phyloP scores from a whole-genome alignment of 2,329 filamentous ascomycete species.

The Shiraia sp. region DNA sequence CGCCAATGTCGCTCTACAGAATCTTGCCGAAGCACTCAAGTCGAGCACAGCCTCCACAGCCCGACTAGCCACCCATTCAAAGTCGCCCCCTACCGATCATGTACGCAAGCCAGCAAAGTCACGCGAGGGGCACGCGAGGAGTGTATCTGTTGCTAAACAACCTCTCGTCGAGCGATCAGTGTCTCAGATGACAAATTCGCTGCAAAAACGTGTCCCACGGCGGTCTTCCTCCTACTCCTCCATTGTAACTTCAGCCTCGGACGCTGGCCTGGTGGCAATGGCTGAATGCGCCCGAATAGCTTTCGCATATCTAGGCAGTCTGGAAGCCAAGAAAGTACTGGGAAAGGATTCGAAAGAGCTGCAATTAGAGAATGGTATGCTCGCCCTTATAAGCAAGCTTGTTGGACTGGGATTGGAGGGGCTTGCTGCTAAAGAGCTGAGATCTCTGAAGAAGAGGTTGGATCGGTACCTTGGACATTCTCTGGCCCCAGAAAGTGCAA shows the following conservation, averaged over 20 bases:
- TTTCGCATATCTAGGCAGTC: conserved; percentile 65
- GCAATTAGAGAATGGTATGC: conserved; percentile 75
- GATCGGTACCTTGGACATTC: conserved; percentile 45
- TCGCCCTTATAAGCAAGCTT: conserved; percentile 69
- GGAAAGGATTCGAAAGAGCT: conserved; percentile 62
- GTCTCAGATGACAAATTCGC: conserved; percentile 63
- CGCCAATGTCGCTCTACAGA: conserved; percentile 71
- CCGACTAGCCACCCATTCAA: conserved; percentile 22
- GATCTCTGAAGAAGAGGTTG: conserved; percentile 66
- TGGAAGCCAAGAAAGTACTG: conserved; percentile 57
- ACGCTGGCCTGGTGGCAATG: conserved; percentile 53
- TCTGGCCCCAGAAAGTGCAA: conserved; percentile 5
- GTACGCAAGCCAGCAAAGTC: conserved; percentile 24
- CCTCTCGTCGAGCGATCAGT: conserved; percentile 65
- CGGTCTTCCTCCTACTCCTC: conserved; percentile 46
- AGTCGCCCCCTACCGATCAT: conserved; percentile 29
- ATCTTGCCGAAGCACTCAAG: conserved; percentile 69
- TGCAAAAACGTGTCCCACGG: conserved; percentile 41
- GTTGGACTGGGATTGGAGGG: conserved; percentile 66
- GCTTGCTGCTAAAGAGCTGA: conserved; percentile 70
- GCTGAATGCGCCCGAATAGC: conserved; percentile 72
- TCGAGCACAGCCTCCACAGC: conserved; percentile 15
- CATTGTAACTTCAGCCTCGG: conserved; percentile 26
- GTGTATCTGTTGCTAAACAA: conserved; percentile 54
- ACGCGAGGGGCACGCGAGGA: conserved; percentile 20